Percentiles rank a stretch among this genome's conserved stretches.
These are phyloP conservation scores for Bothriochloa decipiens DNA, from an alignment of 176 grass and related monocot species.

Conservation along the genomic window DNA sequence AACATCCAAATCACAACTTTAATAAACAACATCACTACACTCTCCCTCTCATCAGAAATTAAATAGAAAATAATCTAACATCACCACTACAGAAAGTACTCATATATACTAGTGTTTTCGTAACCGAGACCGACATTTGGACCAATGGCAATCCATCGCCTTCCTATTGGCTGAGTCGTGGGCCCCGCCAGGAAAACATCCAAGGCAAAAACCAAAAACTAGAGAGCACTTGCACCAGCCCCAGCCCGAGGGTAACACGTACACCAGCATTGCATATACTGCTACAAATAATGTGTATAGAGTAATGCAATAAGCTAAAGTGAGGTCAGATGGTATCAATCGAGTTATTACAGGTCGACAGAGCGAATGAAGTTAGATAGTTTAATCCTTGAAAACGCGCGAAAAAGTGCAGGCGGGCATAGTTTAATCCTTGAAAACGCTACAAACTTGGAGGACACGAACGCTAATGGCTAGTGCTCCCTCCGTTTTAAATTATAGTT, in stretches of 20 bases:
- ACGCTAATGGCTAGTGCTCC: too few species aligned
- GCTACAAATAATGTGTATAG: not conserved
- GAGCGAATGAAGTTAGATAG: not conserved
- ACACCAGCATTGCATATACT: slow-evolving; percentile 4
- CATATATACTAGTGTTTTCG: not conserved
- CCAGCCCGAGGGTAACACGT: slow-evolving; percentile 13
- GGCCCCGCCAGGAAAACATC: not conserved
- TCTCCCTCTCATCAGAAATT: not conserved
- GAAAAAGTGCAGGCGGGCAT: not conserved
- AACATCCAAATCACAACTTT: slow-evolving; percentile 40
- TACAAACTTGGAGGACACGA: slow-evolving; percentile 36
- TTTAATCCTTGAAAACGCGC: slow-evolving; percentile 13
- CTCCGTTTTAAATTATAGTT: too few species aligned
- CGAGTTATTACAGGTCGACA: not conserved
- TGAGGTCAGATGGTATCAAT: not conserved
- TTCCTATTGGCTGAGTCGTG: slow-evolving; percentile 17
- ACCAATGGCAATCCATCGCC: slow-evolving; percentile 17
- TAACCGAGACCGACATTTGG: slow-evolving; percentile 28
- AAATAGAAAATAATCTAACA: not conserved
- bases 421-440: slow-evolving; percentile 13
- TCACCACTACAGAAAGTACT: slow-evolving; percentile 15
- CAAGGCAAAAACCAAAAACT: slow-evolving; percentile 1
- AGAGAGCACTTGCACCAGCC: not conserved
- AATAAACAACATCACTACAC: slow-evolving; percentile 40
- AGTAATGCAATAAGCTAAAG: not conserved